Base-by-base conservation (phyloP, 2,329 filamentous ascomycete genomes). In the Fusarium armeniacum region DNA sequence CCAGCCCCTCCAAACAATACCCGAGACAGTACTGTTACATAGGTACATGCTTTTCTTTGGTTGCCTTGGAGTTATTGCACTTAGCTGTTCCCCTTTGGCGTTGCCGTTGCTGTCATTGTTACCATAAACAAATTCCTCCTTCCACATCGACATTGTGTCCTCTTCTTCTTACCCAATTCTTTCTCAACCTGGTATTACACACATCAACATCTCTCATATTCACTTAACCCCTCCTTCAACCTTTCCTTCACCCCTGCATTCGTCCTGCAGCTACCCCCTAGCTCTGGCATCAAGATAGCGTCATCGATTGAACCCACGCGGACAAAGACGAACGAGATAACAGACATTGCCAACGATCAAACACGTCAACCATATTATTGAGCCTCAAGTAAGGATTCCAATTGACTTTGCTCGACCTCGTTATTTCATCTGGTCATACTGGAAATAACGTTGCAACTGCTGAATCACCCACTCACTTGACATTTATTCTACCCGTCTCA, bases 281-380 rank as follows among this genome's bases (percentile, higher is more conserved):
- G 24, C 43, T 58, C 58, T 68, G 53, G 35, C 59, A 57, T 72
- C 58, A 62, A 62, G 50, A 59, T 56, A 70, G 70, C 69, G 69
- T 72, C 69, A 72, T 72, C 69, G 69, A 72, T 68, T 49, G 36
- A 61, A 55, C 44, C n/a, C 58, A 59, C 58, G 40, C 41, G 40
- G 46, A 33, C 53, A 53, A 26, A 30, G 52, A 35, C 54, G 50
- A 40, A 49, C 62, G 22, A 60, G 54, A 65, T 47, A 62, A 30
- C 49, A 54, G 35, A 67, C 44, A 55, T 52, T 32, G 18, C 49
- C 20, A 18, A 38, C 58, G 43, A 52, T 51, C 67, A 44, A 16
- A 54, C 33, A 52, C 62, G 66, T 70, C 66, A 63, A 64, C 65
- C 43, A 69, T 16, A 62, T 58, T 49, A 16, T 30, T 6, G 20